phyloP scores from a whole-genome alignment of 1,284 basidiomycete genomes.

The Pseudozyma pruni region DNA sequence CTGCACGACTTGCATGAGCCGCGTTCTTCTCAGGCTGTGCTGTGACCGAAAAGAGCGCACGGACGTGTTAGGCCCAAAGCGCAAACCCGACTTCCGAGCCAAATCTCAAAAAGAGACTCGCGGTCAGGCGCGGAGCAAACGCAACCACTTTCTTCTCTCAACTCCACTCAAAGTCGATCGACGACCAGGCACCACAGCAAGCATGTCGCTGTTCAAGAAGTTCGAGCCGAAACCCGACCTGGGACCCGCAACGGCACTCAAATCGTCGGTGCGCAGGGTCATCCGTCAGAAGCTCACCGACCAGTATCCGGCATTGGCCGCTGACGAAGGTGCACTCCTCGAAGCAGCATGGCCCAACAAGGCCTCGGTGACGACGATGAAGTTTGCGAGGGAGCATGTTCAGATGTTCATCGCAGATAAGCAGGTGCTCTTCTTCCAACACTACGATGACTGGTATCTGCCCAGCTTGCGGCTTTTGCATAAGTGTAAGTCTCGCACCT shows the following conservation, averaged over 20 bases:
- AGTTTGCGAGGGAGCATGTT: slow-evolving; percentile 91
- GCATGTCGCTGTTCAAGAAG: slow-evolving; percentile 67
- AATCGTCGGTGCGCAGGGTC: slow-evolving; percentile 90
- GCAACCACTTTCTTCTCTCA: background rate
- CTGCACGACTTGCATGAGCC: background rate
- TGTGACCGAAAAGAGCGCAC: slow-evolving; percentile 7
- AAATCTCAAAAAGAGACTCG: slow-evolving; percentile 11
- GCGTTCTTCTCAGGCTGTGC: slow-evolving; percentile 6
- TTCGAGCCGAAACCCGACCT: slow-evolving; percentile 81
- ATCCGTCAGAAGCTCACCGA: slow-evolving; percentile 83
- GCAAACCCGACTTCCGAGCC: slow-evolving; percentile 24
- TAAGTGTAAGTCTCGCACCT: slow-evolving; percentile 71
- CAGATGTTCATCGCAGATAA: slow-evolving; percentile 88
- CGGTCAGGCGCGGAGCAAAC: background rate
- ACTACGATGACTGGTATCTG: slow-evolving; percentile 91
- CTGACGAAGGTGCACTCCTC: slow-evolving; percentile 74
- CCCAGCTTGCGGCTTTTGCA: slow-evolving; percentile 90
- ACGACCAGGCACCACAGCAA: too few species aligned
- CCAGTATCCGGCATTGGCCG: slow-evolving; percentile 76
- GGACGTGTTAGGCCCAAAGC: slow-evolving; percentile 18
- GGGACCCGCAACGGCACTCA: slow-evolving; percentile 90
- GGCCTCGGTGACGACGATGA: slow-evolving; percentile 88
- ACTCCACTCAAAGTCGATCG: too few species aligned
- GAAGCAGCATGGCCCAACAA: slow-evolving; percentile 99
- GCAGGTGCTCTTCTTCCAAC: slow-evolving; percentile 93